Evolutionary conservation across 202 grass and related monocot species (phyloP).

Genomic region (Schoenoplectus tabernaemontani): DNA sequence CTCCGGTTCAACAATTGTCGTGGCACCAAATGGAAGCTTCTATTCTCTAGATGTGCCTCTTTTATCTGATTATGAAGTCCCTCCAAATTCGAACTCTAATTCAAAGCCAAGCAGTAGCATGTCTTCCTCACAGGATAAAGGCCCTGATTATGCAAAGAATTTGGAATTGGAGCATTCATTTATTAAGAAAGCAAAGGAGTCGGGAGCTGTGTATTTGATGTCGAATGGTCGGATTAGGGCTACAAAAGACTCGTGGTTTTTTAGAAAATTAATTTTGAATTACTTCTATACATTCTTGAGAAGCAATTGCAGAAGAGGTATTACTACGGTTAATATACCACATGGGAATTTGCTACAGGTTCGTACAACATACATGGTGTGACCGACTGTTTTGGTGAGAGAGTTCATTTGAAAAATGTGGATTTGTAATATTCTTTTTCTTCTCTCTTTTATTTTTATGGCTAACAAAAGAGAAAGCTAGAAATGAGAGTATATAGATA

Average conservation of each 20-base stretch:
- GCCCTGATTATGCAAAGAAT: constrained; percentile 47
- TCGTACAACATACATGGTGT: constrained; percentile 83
- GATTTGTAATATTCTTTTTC: constrained; percentile 5
- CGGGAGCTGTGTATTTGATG: constrained; percentile 69
- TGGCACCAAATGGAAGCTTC: constrained; percentile 54
- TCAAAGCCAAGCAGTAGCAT: background rate
- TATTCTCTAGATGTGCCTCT: constrained; percentile 77
- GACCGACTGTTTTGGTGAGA: constrained; percentile 6
- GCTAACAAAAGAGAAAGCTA: constrained; percentile 2
- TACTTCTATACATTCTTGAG: constrained; percentile 82
- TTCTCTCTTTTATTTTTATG: background rate
- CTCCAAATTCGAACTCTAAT: background rate
- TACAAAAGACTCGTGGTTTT: constrained; percentile 83
- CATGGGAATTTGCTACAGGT: constrained; percentile 79
- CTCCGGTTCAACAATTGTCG: constrained; percentile 42
- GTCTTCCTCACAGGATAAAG: constrained; percentile 30
- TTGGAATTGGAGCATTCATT: constrained; percentile 77
- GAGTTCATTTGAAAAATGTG: background rate
- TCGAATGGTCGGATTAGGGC: constrained; percentile 74
- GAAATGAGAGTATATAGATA: background rate
- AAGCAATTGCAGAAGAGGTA: constrained; percentile 66
- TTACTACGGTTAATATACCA: constrained; percentile 62
- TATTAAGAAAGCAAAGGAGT: constrained; percentile 61
- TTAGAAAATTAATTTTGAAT: constrained; percentile 94
- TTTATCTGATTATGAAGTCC: constrained; percentile 39